These are phyloP conservation scores for Ustilago trichophora DNA, from an alignment of 1,284 basidiomycete species.

Conservation along the genomic window DNA sequence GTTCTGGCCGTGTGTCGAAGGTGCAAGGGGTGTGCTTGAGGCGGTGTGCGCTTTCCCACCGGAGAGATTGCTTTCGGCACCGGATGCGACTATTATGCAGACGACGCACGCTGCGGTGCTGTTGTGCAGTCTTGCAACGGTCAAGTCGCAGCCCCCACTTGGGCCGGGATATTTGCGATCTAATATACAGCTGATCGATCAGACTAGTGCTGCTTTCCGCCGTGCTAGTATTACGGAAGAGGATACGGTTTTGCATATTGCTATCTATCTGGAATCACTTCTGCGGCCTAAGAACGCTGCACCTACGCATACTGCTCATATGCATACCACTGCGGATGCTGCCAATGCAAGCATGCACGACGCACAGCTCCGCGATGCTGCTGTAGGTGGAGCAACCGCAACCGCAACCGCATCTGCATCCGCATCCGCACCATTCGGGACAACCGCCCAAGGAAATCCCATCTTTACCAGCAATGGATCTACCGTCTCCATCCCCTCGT, in stretches of 20 bases:
- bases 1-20: conserved; percentile 48
- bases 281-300: conserved; percentile 34
- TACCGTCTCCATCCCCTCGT: too few relatives aligned
- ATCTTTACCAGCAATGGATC: too few relatives aligned
- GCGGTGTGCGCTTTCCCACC: conserved; percentile 34
- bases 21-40: conserved; percentile 38
- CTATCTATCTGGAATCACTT: conserved; percentile 39
- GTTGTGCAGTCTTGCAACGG: conserved; percentile 42
- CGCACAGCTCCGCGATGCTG: too few relatives aligned
- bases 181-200: conserved; percentile 44
- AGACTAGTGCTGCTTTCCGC: conserved; percentile 34
- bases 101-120: conserved; percentile 42
- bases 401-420: too few relatives aligned
- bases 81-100: conserved; percentile 40
- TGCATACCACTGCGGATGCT: too few relatives aligned
- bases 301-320: conserved; percentile 3
- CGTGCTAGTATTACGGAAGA: conserved; percentile 34
- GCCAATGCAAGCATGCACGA: too few relatives aligned
- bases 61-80: conserved; percentile 19
- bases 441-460: too few relatives aligned
- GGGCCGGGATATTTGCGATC: conserved; percentile 40
- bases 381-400: too few relatives aligned
- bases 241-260: conserved; percentile 44
- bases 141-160: conserved; percentile 38
- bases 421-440: too few relatives aligned